Evolutionary conservation across 139 green algal species (phyloP).

Genomic region (Chlamydomonas sp.): DNA sequence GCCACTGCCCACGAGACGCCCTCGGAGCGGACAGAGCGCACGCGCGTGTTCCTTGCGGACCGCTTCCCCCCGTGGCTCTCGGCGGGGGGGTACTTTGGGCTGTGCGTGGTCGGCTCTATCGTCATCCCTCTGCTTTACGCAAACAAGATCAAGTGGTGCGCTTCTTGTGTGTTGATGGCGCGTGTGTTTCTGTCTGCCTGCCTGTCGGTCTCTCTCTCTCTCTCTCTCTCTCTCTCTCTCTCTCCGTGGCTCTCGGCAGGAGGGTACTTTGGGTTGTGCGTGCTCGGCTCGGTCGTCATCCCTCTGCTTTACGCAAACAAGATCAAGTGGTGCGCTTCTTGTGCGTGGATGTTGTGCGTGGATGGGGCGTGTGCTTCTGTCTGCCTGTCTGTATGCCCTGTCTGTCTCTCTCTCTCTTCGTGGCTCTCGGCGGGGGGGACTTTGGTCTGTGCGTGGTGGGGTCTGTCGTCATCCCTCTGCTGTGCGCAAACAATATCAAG

Average conservation of each 20-base stretch:
- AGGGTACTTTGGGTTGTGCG: neutral
- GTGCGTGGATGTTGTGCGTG: no score
- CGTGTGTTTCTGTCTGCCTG: no score
- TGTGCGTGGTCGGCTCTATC: neutral
- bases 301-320: conserved; percentile 11
- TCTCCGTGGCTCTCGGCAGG: neutral
- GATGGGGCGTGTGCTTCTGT: neutral
- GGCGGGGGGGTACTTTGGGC: conserved; percentile 5
- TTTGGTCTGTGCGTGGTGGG: neutral
- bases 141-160: conserved; percentile 11
- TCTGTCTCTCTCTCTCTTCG: no score
- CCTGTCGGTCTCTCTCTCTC: no score
- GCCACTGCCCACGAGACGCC: no score
- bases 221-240: no score
- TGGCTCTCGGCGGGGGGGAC: conserved; percentile 6
- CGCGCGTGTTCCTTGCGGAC: conserved; percentile 3
- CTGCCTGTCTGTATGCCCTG: no score
- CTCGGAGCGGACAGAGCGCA: no score
- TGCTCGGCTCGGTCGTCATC: conserved; percentile 5
- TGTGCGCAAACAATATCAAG: conserved; percentile 11
- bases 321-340: conserved; percentile 5
- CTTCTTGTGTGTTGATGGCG: neutral
- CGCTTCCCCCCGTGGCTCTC: conserved; percentile 2
- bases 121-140: conserved; percentile 16
- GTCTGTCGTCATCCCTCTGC: conserved; percentile 7